A percentile compares a stretch with the other conserved stretches of the same genome.
Evolutionary conservation across 305 asterid genomes (phyloP).

Genomic region (Fraxinus albicans): DNA sequence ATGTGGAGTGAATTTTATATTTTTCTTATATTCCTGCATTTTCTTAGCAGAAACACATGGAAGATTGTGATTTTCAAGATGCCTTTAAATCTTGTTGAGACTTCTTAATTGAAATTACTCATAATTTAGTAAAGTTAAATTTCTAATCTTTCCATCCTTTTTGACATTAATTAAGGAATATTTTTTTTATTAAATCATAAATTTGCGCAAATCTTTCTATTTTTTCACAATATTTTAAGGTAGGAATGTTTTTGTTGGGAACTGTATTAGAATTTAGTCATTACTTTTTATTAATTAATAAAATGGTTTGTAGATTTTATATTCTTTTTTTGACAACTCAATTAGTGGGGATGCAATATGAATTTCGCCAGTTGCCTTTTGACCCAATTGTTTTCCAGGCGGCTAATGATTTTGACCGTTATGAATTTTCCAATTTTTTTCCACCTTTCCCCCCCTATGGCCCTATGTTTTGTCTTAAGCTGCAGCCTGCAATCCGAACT

Average conservation of each 20-base stretch:
- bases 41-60: not conserved
- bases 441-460: not conserved
- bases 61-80: not conserved
- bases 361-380: constrained; percentile 31
- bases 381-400: constrained; percentile 31
- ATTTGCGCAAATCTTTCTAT: not conserved
- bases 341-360: constrained; percentile 43
- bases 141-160: constrained; percentile 4
- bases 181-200: not conserved
- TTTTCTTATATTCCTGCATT: not conserved
- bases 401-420: constrained; percentile 45
- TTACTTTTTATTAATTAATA: not conserved
- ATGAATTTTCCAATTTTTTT: not conserved
- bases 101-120: not conserved
- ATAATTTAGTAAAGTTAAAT: constrained; percentile 7
- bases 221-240: not conserved
- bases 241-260: not conserved
- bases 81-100: not conserved
- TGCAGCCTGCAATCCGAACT: not conserved
- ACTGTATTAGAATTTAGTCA: not conserved
- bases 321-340: constrained; percentile 28
- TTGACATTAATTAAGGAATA: not conserved
- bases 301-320: constrained; percentile 12
- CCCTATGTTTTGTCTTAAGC: not conserved
- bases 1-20: not conserved